Evolutionary conservation across 192 early-diverging fungal genomes (phyloP), one percentile per base, ranked within the genome.

Genomic region (Funneliformis mosseae): DNA sequence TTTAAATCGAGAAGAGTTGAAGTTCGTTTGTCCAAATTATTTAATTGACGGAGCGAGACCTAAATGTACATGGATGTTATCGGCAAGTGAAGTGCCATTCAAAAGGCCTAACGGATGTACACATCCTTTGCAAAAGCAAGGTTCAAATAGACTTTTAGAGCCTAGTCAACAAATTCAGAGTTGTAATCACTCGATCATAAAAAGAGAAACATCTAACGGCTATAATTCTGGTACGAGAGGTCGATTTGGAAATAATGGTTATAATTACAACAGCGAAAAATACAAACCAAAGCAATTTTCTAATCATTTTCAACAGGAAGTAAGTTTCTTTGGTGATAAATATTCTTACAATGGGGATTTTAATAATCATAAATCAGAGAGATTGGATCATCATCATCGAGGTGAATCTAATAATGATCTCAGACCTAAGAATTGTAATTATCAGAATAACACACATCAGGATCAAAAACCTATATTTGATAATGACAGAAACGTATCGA

Each of bases 41-140:
- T 48, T 59, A 21, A 74, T 84, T 16, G 78, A 82, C 45, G 78
- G 81, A 6, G 81, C 81, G 21, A 42, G 76, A 46, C 80, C 84
- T 38, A 84, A 84, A 45, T 84, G 84, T 77, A 80, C 77, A 38
- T 84, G 81, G 81, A 27, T 43, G 41, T 33, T 82, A 7, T 74
- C 10, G 21, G 81, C 81, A 14, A 46, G 80, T 12, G 21, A 72
- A 23, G 74, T 82, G 5, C 28, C 84, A 21, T 84, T 82, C 55
- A 5, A 63, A 43, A 82, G 59, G 46, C 74, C 81, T 16, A 50
- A 42, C 8, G 76, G 62, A 11, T 64, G 61, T 62, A 77, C 48
- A 25, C 76, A 77, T 77, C 76, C 60, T 21, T 18, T 77, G 9
- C 62, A 61, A 45, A 62, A 66, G 8, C 38, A 42, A 50, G 14